Evolutionary conservation across 805 yeast genomes (phyloP).

Genomic region (Tetrapisispora pingtungensis): DNA sequence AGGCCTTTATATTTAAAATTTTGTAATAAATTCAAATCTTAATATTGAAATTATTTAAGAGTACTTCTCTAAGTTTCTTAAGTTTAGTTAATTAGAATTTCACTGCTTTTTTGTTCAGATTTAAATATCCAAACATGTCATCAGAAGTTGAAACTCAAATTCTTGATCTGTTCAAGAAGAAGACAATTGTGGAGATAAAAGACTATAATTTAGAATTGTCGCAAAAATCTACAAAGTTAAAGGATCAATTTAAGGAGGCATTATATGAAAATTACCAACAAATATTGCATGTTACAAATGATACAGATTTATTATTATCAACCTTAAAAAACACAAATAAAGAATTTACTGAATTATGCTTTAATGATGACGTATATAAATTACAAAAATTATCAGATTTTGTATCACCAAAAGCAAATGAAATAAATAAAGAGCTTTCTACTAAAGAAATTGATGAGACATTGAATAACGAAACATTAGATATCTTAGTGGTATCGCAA

Average conservation of each 20-base stretch:
- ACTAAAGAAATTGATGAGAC: not conserved
- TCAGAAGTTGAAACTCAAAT: not conserved
- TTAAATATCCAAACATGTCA: not conserved
- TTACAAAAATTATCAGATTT: slow-evolving; percentile 16
- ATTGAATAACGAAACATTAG: not conserved
- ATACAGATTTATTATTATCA: slow-evolving; percentile 10
- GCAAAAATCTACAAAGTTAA: slow-evolving; percentile 8
- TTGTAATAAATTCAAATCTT: no score
- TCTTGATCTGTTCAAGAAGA: slow-evolving; percentile 3
- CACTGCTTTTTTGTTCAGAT: no score
- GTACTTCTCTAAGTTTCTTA: no score
- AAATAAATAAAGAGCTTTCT: not conserved
- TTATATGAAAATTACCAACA: slow-evolving; percentile 18
- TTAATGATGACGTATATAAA: slow-evolving; percentile 19
- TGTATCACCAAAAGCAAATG: not conserved
- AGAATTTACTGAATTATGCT: slow-evolving; percentile 24
- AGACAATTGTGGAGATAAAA: slow-evolving; percentile 5
- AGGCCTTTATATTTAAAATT: no score
- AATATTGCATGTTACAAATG: slow-evolving; percentile 19
- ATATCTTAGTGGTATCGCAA: slow-evolving; percentile 13
- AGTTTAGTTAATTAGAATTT: no score
- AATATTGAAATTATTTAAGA: no score
- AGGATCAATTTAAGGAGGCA: slow-evolving; percentile 13
- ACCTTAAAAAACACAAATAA: slow-evolving; percentile 14
- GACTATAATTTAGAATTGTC: slow-evolving; percentile 12